These are phyloP conservation scores for Sarocladium oryzae DNA, from an alignment of 2,329 filamentous ascomycete genomes.

Conservation along the genomic window DNA sequence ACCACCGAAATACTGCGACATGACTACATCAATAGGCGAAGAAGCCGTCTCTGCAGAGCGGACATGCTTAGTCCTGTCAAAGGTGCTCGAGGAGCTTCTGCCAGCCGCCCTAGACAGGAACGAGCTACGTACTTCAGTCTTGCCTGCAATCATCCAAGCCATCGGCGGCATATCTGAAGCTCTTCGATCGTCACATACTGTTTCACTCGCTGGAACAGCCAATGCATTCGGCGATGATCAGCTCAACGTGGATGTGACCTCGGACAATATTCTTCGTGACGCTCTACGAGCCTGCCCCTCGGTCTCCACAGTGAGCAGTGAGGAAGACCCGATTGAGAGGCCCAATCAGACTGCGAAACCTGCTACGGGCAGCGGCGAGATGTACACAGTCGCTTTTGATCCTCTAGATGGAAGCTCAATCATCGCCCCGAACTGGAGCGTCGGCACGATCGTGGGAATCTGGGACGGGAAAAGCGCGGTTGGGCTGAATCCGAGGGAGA, in stretches of 20 bases:
- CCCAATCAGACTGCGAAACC: background rate
- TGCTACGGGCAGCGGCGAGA: slow-evolving; percentile 23
- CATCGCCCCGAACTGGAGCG: slow-evolving; percentile 51
- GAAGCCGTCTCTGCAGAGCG: background rate
- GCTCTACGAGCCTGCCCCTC: slow-evolving; percentile 36
- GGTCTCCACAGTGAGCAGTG: slow-evolving; percentile 48
- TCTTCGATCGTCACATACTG: slow-evolving; percentile 5
- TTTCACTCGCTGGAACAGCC: slow-evolving; percentile 40
- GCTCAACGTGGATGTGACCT: slow-evolving; percentile 49
- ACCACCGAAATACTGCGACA: too few species aligned
- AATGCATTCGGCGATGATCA: slow-evolving; percentile 55
- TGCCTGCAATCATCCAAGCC: slow-evolving; percentile 41
- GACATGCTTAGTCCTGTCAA: background rate
- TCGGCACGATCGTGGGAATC: slow-evolving; percentile 53
- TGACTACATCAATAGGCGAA: background rate
- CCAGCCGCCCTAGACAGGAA: background rate
- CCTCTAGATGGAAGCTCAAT: slow-evolving; percentile 58
- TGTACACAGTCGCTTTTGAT: slow-evolving; percentile 56
- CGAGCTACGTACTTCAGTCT: slow-evolving; percentile 34
- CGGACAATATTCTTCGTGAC: slow-evolving; percentile 41
- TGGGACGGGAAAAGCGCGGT: slow-evolving; percentile 47
- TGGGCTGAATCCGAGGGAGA: slow-evolving; percentile 26
- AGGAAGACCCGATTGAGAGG: slow-evolving; percentile 52
- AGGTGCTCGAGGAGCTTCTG: background rate
- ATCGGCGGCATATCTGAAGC: slow-evolving; percentile 37